phyloP scores from a whole-genome alignment of 176 grass and related monocot genomes.

The Typha latifolia region DNA sequence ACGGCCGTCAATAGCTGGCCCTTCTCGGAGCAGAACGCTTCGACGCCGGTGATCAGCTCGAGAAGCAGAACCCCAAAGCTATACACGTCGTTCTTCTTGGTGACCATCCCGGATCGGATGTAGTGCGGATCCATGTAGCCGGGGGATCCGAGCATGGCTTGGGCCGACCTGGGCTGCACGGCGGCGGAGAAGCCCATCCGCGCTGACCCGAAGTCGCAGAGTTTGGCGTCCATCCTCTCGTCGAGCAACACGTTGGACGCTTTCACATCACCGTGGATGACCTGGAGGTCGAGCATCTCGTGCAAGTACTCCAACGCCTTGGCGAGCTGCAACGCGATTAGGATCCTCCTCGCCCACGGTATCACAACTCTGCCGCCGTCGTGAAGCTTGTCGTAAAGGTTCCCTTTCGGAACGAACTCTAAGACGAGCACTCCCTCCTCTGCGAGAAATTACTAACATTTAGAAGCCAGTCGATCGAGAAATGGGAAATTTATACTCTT shows the following conservation, averaged over 20 bases:
- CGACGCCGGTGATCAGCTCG: conserved; percentile 72
- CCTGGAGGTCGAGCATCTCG: conserved; percentile 72
- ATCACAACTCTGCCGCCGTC: conserved; percentile 34
- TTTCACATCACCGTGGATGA: conserved; percentile 93
- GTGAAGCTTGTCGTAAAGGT: conserved; percentile 81
- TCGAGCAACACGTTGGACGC: conserved; percentile 91
- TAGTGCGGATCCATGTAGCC: conserved; percentile 97
- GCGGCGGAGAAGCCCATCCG: conserved; percentile 82
- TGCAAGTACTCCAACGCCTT: conserved; percentile 80
- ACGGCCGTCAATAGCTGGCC: conserved; percentile 51
- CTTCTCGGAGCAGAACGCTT: conserved; percentile 64
- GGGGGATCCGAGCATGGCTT: conserved; percentile 63
- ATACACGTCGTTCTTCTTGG: conserved; percentile 97
- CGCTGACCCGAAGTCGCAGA: conserved; percentile 94
- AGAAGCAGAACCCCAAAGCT: conserved; percentile 90
- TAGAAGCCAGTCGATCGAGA: too few species aligned
- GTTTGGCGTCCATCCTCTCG: conserved; percentile 54
- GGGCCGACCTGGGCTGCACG: conserved; percentile 43
- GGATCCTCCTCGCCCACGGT: conserved; percentile 58
- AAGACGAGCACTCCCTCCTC: conserved; percentile 82
- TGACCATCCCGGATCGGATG: conserved; percentile 70
- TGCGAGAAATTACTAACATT: conserved; percentile 1
- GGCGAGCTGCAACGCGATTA: conserved; percentile 61
- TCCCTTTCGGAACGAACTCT: conserved; percentile 84
- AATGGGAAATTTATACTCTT: too few species aligned